Evolutionary conservation across 805 yeast species (phyloP).

Genomic region (Barnettozyma pratensis): DNA sequence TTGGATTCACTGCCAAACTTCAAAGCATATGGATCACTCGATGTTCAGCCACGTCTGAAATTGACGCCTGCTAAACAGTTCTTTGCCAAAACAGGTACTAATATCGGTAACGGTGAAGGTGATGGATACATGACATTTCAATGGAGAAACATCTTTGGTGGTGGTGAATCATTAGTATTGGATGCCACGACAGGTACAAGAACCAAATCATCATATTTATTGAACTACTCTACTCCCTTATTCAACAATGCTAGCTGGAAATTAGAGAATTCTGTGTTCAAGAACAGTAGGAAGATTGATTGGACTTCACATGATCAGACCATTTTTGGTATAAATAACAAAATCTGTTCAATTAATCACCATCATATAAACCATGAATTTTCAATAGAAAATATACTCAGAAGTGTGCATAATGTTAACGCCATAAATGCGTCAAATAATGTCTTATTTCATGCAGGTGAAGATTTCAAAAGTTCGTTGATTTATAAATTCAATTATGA

Average conservation of each 20-base stretch:
- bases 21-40: slow-evolving; percentile 1
- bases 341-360: slow-evolving; percentile 23
- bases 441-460: slow-evolving; percentile 55
- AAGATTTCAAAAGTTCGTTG: slow-evolving; percentile 53
- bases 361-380: slow-evolving; percentile 42
- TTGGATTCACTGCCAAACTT: slow-evolving; percentile 20
- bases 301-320: slow-evolving; percentile 53
- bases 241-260: slow-evolving; percentile 45
- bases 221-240: slow-evolving; percentile 47
- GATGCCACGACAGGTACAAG: slow-evolving; percentile 59
- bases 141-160: slow-evolving; percentile 55
- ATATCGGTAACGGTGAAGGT: slow-evolving; percentile 95
- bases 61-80: slow-evolving; percentile 59
- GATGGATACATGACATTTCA: slow-evolving; percentile 84
- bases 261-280: slow-evolving; percentile 46
- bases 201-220: slow-evolving; percentile 49
- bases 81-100: slow-evolving; percentile 88
- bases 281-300: slow-evolving; percentile 44
- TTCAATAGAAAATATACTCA: slow-evolving; percentile 37
- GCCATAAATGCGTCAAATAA: slow-evolving; percentile 43
- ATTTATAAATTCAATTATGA: slow-evolving; percentile 38
- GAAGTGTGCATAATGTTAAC: slow-evolving; percentile 38
- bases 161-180: slow-evolving; percentile 56
- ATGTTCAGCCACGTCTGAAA: slow-evolving; percentile 28
- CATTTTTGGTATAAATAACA: slow-evolving; percentile 37